Conservation (phyloP, 2,329 filamentous ascomycete species). For the Penicillium sp. region DNA sequence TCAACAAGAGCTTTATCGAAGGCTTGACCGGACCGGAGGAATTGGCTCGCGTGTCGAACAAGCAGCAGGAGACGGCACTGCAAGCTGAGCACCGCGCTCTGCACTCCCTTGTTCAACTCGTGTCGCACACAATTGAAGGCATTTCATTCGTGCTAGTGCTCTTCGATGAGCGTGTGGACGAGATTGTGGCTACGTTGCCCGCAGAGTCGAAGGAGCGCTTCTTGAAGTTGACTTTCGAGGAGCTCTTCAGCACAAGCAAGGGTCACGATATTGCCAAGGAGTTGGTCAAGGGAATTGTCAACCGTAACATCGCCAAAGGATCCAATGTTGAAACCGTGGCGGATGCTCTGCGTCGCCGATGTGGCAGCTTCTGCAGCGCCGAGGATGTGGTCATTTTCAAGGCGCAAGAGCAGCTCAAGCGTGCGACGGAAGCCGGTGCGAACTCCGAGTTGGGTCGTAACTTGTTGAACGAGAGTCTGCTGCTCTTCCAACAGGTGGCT, state of each 20-base stretch:
- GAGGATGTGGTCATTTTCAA: slow-evolving; percentile 99
- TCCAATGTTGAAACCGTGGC: slow-evolving; percentile 97
- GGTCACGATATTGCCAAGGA: slow-evolving; percentile 92
- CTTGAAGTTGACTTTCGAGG: slow-evolving; percentile 80
- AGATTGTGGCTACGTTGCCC: slow-evolving; percentile 79
- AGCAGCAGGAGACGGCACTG: slow-evolving; percentile 87
- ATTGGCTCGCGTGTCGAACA: slow-evolving; percentile 73
- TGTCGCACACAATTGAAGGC: slow-evolving; percentile 90
- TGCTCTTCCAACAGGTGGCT: slow-evolving; percentile 86
- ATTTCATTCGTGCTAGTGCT: slow-evolving; percentile 95
- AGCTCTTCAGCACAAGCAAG: slow-evolving; percentile 75
- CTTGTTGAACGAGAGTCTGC: slow-evolving; percentile 84
- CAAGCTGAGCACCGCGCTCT: slow-evolving; percentile 94
- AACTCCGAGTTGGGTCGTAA: slow-evolving; percentile 77
- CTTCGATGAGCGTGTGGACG: slow-evolving; percentile 89
- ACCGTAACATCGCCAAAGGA: slow-evolving; percentile 94
- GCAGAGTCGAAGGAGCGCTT: slow-evolving; percentile 70
- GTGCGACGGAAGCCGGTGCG: slow-evolving; percentile 75
- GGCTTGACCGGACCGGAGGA: slow-evolving; percentile 90
- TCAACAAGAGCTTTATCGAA: slow-evolving; percentile 90
- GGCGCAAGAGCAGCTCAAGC: slow-evolving; percentile 90
- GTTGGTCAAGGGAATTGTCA: slow-evolving; percentile 95
- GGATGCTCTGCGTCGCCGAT: slow-evolving; percentile 86
- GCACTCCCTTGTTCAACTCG: slow-evolving; percentile 80
- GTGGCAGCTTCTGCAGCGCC: slow-evolving; percentile 95